phyloP scores from a whole-genome alignment of 2,329 filamentous ascomycete genomes.

The Shiraia bambusicola region DNA sequence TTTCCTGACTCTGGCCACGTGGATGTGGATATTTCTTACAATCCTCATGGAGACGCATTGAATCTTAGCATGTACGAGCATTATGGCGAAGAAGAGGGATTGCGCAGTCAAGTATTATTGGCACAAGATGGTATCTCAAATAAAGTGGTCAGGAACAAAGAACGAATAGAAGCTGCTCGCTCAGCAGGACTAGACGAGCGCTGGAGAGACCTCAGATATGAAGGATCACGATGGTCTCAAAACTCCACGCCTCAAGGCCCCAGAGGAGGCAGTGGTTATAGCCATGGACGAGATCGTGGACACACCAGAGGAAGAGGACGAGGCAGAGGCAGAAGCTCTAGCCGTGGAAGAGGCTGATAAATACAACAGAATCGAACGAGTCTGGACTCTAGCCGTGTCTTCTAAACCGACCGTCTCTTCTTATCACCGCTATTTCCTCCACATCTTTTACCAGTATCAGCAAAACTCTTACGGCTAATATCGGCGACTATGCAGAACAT shows the following conservation, averaged over 20 bases:
- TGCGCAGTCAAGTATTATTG: slow-evolving; percentile 42
- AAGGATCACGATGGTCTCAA: slow-evolving; percentile 23
- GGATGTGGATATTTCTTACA: slow-evolving; percentile 35
- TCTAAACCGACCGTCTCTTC: no score
- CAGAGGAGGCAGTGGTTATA: no score
- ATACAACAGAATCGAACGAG: background rate
- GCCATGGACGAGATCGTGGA: slow-evolving; percentile 5
- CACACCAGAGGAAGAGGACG: slow-evolving; percentile 7
- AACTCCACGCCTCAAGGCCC: slow-evolving; percentile 10
- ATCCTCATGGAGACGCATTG: slow-evolving; percentile 41
- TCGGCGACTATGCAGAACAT: no score
- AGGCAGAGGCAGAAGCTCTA: slow-evolving; percentile 9
- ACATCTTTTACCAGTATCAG: no score
- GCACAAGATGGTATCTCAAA: slow-evolving; percentile 42
- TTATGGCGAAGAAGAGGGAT: slow-evolving; percentile 33
- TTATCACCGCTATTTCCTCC: no score
- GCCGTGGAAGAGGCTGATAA: slow-evolving; percentile 3
- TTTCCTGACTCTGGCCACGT: slow-evolving; percentile 14
- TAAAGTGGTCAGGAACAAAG: slow-evolving; percentile 18
- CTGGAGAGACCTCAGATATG: slow-evolving; percentile 40
- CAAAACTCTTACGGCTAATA: no score
- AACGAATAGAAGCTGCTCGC: slow-evolving; percentile 11
- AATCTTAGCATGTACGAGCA: slow-evolving; percentile 51
- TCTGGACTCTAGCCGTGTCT: no score
- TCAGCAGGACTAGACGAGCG: slow-evolving; percentile 40